Evolutionary conservation across 129 eudicot species (phyloP), one percentile per base, ranked within the genome.

Genomic region (carrot (Daucus carota)): DNA sequence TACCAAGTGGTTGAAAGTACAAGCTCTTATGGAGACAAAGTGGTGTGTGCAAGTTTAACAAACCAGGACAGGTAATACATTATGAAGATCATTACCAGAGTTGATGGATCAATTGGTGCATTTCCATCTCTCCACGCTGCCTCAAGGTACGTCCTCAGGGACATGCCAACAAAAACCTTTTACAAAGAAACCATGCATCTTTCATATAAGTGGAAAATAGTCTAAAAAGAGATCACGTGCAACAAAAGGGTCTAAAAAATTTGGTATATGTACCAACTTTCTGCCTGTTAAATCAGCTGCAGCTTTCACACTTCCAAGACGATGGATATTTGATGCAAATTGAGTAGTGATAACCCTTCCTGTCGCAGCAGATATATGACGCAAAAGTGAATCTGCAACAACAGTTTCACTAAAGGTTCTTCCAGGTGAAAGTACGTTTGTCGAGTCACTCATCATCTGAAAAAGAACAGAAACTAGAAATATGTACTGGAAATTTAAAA

Each of bases 71-170:
- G 38, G 75, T 29, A 9, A 69, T 74, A 63, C n/a, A 72, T 73
- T 59, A 48, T 44, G 46, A 67, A 81, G 82, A 52, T 75, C 32
- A 32, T 84, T 94, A 94, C 99, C 88, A 94, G 87, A 78, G 97
- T 91, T 33, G 99, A 94, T 17, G 99, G 99, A 77, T 94, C 99
- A 80, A 94, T 87, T 60, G 99, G 97, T 82, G 99, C 99, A 76
- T 85, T 89, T 78, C 99, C 99, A 85, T 94, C 99, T 84, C 83
- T 94, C 96, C 96, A 94, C 72, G 99, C 99, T 66, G 99, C 99
- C 50, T 94, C 99, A 31, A 94, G 92, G 77, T 94, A 94, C 22
- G 99, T 89, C 86, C 99, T 86, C 80, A 94, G 77, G 52, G 99
- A 88, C 99, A 94, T 91, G 46, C 99, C 99, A 82, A 94, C 99